phyloP scores from a whole-genome alignment of 2,329 filamentous ascomycete species.

The Cladophialophora chaetospira region DNA sequence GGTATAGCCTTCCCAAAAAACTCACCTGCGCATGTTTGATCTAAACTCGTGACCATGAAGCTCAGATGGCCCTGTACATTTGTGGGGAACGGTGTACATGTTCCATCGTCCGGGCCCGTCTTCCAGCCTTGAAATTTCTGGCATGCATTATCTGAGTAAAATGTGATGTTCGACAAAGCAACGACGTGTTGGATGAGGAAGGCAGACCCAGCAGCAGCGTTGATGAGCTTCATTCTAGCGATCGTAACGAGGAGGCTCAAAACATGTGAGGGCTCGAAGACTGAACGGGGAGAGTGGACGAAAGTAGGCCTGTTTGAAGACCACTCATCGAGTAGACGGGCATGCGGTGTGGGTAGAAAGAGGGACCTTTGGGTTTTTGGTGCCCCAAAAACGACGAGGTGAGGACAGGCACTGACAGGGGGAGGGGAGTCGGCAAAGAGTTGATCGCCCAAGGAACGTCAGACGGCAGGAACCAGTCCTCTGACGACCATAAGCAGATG shows the following conservation, averaged over 20 bases:
- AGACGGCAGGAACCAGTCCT: too few relatives aligned
- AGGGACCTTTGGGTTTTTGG: constrained; percentile 3
- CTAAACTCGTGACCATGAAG: constrained; percentile 21
- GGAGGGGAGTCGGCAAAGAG: neutral
- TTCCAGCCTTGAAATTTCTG: neutral
- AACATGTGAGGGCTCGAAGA: neutral
- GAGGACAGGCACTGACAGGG: neutral
- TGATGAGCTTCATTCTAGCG: constrained; percentile 7
- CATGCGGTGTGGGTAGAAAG: neutral
- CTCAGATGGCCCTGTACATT: constrained; percentile 4
- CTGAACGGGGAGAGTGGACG: neutral
- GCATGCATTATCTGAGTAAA: constrained; percentile 17
- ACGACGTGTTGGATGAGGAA: neutral
- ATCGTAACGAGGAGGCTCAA: neutral
- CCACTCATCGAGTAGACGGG: neutral
- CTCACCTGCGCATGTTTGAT: constrained; percentile 23
- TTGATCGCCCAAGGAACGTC: neutral
- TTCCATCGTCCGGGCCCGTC: constrained; percentile 22
- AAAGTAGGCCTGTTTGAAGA: neutral
- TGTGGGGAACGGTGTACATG: constrained; percentile 19
- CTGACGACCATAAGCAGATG: too few relatives aligned
- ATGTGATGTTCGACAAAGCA: constrained; percentile 23
- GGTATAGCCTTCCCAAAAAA: neutral
- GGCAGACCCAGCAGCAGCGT: constrained; percentile 1
- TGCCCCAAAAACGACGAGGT: neutral